Evolutionary conservation across 768 basidiomycete species (phyloP).

Genomic region (Termitomyces sp.): DNA sequence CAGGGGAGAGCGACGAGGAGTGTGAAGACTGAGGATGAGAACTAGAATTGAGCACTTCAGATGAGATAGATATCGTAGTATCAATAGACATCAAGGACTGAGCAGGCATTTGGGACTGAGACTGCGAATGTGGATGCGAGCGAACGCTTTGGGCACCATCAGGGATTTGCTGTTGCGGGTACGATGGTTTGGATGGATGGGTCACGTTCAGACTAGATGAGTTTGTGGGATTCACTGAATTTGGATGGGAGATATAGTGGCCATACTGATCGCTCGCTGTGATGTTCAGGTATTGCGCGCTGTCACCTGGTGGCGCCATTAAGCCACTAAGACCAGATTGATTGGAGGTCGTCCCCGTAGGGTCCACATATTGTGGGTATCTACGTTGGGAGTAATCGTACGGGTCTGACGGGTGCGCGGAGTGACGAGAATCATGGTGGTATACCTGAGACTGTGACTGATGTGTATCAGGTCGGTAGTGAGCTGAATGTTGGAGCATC

Average conservation of each 20-base stretch:
- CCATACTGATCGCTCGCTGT: constrained; percentile 8
- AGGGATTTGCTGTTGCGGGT: constrained; percentile 15
- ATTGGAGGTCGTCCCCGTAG: constrained; percentile 16
- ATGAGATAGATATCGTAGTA: neutral
- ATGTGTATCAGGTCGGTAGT: constrained; percentile 12
- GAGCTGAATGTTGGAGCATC: constrained; percentile 15
- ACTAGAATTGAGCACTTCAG: constrained; percentile 3
- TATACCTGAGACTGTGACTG: constrained; percentile 17
- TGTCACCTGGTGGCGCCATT: neutral
- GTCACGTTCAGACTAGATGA: constrained; percentile 8
- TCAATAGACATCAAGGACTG: constrained; percentile 4
- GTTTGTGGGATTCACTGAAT: constrained; percentile 8
- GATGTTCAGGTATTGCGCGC: constrained; percentile 9
- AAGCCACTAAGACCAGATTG: constrained; percentile 13
- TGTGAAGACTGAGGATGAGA: constrained; percentile 11
- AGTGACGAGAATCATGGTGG: constrained; percentile 10
- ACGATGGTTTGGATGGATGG: constrained; percentile 23
- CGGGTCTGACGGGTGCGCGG: constrained; percentile 17
- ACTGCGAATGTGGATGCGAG: constrained; percentile 1
- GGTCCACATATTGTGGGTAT: constrained; percentile 20
- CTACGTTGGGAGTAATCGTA: constrained; percentile 22
- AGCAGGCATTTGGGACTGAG: constrained; percentile 11
- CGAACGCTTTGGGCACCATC: neutral
- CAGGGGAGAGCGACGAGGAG: constrained; percentile 16
- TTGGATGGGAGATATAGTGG: constrained; percentile 13